Percentiles rank a stretch among this genome's conserved stretches.
These are phyloP conservation scores for Carallia brachiata DNA, from an alignment of 345 rosid species.

Conservation along the genomic window DNA sequence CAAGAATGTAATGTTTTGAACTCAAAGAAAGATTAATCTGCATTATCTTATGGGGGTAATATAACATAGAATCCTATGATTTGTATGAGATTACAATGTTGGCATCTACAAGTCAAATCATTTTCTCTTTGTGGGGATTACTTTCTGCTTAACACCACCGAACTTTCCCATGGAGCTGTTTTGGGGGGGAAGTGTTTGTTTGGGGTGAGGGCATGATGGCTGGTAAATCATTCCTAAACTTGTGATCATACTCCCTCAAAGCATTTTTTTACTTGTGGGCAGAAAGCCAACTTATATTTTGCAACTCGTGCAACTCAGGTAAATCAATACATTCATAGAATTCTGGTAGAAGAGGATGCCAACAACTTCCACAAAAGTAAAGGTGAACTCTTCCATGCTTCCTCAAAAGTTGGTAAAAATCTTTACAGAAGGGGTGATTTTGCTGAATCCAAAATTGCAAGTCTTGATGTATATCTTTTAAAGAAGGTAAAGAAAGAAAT, in stretches of 20 bases:
- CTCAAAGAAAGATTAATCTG: slow-evolving; percentile 25
- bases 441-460: slow-evolving; percentile 59
- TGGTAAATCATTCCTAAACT: neutral
- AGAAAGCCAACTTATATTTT: slow-evolving; percentile 16
- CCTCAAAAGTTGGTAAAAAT: slow-evolving; percentile 67
- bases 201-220: no score
- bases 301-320: slow-evolving; percentile 46
- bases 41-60: slow-evolving; percentile 13
- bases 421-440: slow-evolving; percentile 73
- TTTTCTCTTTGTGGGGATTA: neutral
- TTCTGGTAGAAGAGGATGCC: slow-evolving; percentile 83
- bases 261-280: neutral
- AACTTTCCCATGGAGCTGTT: slow-evolving; percentile 1
- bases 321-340: slow-evolving; percentile 74
- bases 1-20: slow-evolving; percentile 62
- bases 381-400: slow-evolving; percentile 53
- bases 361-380: slow-evolving; percentile 32
- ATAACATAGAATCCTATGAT: no score
- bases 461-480: slow-evolving; percentile 54
- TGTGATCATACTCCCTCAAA: neutral
- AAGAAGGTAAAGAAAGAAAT: slow-evolving; percentile 43
- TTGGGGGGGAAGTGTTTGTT: neutral
- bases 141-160: slow-evolving; percentile 2
- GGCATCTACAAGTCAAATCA: no score
- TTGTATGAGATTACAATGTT: no score